Percentiles rank a stretch among this genome's conserved stretches.
These are phyloP conservation scores for Magnolia officinalis DNA, from an alignment of 164 flowering plant species.

Conservation along the genomic window DNA sequence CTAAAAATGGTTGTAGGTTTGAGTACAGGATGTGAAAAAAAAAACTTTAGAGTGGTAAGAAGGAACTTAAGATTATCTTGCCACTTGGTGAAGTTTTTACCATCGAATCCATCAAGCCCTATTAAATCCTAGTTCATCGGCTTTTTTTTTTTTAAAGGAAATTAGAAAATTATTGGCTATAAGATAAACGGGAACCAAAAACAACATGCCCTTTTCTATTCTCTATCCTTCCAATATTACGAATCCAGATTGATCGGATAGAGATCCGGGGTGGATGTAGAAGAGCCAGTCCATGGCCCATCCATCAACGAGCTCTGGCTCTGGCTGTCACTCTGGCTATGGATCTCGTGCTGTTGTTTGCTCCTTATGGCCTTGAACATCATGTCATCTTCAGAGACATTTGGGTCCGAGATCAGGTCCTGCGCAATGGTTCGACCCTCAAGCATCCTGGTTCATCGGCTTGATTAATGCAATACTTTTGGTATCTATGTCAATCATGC, in stretches of 20 bases:
- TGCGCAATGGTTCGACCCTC: conserved; percentile 20
- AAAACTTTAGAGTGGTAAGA: too few species aligned
- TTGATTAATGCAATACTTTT: too few species aligned
- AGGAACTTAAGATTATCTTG: too few species aligned
- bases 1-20: too few species aligned
- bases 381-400: conserved; percentile 6
- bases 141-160: too few species aligned
- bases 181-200: not conserved
- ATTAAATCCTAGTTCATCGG: too few species aligned
- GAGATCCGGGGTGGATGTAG: conserved; percentile 17
- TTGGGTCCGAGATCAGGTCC: conserved; percentile 9
- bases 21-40: too few species aligned
- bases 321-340: not conserved
- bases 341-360: not conserved
- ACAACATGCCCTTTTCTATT: not conserved
- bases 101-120: too few species aligned
- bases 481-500: too few species aligned
- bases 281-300: conserved; percentile 21
- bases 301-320: conserved; percentile 9
- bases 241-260: conserved; percentile 21
- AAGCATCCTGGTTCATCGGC: conserved; percentile 7
- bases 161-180: not conserved
- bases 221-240: conserved; percentile 11
- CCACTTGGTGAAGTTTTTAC: too few species aligned
- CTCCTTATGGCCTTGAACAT: conserved; percentile 13